A percentile compares a stretch with the other conserved stretches of the same genome.
Conservation (phyloP, 202 grass and related monocot genomes). For the Zizania palustris region DNA sequence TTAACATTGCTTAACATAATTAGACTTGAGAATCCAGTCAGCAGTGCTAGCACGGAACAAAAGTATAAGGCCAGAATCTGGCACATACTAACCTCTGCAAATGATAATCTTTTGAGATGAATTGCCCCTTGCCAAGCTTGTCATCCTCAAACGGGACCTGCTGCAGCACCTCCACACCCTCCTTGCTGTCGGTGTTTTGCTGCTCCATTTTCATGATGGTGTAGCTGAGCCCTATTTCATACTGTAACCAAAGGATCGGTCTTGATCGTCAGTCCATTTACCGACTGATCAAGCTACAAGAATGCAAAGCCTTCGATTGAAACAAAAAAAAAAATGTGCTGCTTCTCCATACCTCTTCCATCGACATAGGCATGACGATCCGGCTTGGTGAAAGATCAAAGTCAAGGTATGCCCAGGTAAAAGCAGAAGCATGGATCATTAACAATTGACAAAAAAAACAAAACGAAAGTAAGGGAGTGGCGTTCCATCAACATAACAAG, state of each 20-base stretch:
- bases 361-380: constrained; percentile 86
- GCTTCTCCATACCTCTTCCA: constrained; percentile 78
- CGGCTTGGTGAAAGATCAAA: constrained; percentile 61
- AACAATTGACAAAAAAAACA: not conserved
- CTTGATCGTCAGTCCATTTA: not conserved
- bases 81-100: constrained; percentile 62
- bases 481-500: not conserved
- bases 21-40: not conserved
- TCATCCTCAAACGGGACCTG: constrained; percentile 75
- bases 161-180: constrained; percentile 79
- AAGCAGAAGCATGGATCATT: not conserved
- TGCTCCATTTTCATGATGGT: constrained; percentile 92
- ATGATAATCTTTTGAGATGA: constrained; percentile 77
- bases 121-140: constrained; percentile 72
- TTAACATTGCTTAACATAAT: not conserved
- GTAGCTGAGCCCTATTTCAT: constrained; percentile 75
- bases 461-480: not conserved
- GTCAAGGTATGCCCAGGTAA: constrained; percentile 48
- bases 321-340: too few relatives aligned
- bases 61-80: not conserved
- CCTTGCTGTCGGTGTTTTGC: constrained; percentile 81
- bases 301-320: constrained; percentile 9
- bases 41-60: not conserved
- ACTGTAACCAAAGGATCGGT: constrained; percentile 47
- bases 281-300: not conserved